Percentiles rank a stretch among this genome's conserved stretches.
phyloP scores from a whole-genome alignment of 1,284 basidiomycete species.

The Rhodotorula mucilaginosa region DNA sequence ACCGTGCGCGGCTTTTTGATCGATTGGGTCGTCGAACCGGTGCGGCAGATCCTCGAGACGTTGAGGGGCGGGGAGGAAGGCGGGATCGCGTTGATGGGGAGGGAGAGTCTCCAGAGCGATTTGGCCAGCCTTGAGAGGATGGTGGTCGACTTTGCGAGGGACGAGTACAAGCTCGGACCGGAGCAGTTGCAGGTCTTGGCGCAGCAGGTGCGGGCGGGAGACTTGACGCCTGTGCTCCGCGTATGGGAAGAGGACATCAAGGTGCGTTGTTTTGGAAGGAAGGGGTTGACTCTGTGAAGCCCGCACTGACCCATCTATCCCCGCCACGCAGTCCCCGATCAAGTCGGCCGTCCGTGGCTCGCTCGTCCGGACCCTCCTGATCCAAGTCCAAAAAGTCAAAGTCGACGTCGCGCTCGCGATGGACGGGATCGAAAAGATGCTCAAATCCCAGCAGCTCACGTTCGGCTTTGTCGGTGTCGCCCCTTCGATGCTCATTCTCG shows the following conservation, averaged over 20 bases:
- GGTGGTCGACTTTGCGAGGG: conserved; percentile 78
- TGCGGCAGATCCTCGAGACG: conserved; percentile 78
- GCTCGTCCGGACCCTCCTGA: conserved; percentile 78
- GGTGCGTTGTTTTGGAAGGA: conserved; percentile 43
- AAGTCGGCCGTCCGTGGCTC: conserved; percentile 77
- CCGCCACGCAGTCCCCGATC: conserved; percentile 59
- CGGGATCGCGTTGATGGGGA: conserved; percentile 65
- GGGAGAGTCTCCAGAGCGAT: conserved; percentile 75
- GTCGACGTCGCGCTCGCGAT: conserved; percentile 88
- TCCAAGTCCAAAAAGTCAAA: conserved; percentile 97
- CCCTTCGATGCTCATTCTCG: conserved; percentile 72
- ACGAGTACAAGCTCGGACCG: conserved; percentile 66
- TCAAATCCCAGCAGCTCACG: conserved; percentile 92
- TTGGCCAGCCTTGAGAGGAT: conserved; percentile 87
- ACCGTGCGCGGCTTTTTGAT: conserved; percentile 73
- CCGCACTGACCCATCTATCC: not conserved
- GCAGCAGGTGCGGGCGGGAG: conserved; percentile 68
- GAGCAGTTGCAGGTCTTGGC: conserved; percentile 66
- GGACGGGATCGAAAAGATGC: conserved; percentile 81
- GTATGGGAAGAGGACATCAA: conserved; percentile 92
- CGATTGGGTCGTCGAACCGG: conserved; percentile 83
- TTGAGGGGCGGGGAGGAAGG: conserved; percentile 66
- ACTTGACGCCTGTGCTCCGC: conserved; percentile 81
- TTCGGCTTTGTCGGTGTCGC: conserved; percentile 97
- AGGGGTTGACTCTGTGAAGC: not conserved